Evolutionary conservation across 2,329 filamentous ascomycete genomes (phyloP).

Genomic region (Zymoseptoria passerinii): DNA sequence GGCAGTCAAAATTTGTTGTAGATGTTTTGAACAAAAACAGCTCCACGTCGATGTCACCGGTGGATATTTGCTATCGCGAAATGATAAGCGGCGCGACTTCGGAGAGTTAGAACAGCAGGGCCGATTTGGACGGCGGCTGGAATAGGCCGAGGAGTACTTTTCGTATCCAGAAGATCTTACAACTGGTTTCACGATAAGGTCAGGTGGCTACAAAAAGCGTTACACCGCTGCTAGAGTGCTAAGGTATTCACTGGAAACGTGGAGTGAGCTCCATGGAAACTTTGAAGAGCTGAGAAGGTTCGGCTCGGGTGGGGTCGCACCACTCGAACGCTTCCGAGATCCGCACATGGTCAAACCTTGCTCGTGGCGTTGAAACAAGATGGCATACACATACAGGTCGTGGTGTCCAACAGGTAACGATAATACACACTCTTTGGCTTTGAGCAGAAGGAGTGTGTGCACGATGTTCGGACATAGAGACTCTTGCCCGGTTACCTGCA

Average conservation of each 20-base stretch:
- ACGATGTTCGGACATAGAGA: too few species aligned
- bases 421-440: too few species aligned
- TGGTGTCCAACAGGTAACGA: too few species aligned
- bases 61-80: background rate
- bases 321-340: background rate
- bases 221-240: background rate
- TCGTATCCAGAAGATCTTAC: background rate
- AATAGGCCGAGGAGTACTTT: background rate
- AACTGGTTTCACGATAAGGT: background rate
- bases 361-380: background rate
- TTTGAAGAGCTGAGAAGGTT: background rate
- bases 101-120: background rate
- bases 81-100: background rate
- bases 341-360: background rate
- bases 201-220: background rate
- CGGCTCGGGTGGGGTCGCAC: background rate
- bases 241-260: background rate
- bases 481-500: too few species aligned
- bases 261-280: background rate
- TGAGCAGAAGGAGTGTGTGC: too few species aligned
- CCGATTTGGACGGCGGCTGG: background rate
- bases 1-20: background rate
- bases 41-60: background rate
- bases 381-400: too few species aligned
- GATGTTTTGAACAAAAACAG: background rate